phyloP scores from a whole-genome alignment of 306 rosid genomes.

The Calophaca sinica region DNA sequence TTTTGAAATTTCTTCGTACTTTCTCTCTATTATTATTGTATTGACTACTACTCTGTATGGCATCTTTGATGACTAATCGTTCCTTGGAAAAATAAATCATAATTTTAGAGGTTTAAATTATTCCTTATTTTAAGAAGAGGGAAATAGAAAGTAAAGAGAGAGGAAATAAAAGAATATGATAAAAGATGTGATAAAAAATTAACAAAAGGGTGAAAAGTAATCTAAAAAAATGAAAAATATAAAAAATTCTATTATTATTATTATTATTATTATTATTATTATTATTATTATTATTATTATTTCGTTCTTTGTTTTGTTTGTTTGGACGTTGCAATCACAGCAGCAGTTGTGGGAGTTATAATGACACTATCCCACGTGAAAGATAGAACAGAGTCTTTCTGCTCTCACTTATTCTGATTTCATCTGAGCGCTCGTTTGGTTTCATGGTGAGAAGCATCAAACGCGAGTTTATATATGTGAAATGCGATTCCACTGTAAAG shows the following conservation, averaged over 20 bases:
- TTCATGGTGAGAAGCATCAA: too few species aligned
- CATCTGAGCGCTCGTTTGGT: too few species aligned
- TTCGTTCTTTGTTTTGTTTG: slow-evolving; percentile 1
- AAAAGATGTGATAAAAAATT: too few species aligned
- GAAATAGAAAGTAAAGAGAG: too few species aligned
- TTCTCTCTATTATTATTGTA: neutral
- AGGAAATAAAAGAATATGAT: too few species aligned
- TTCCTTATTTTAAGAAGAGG: too few species aligned
- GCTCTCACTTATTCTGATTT: slow-evolving; percentile 39
- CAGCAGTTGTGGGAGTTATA: slow-evolving; percentile 62
- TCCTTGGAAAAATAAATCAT: neutral
- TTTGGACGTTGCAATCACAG: slow-evolving; percentile 49
- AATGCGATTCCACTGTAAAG: too few species aligned
- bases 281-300: neutral
- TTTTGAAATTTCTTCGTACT: slow-evolving; percentile 40
- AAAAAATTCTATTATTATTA: neutral
- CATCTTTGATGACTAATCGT: too few species aligned
- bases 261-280: neutral
- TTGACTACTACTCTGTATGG: neutral
- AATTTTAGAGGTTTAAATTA: neutral
- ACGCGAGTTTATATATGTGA: too few species aligned
- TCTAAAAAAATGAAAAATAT: too few species aligned
- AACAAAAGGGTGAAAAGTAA: too few species aligned
- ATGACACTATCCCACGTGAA: slow-evolving; percentile 65
- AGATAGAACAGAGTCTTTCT: slow-evolving; percentile 40